Evolutionary conservation across 768 basidiomycete genomes (phyloP).

Genomic region (Suillus brevipes): DNA sequence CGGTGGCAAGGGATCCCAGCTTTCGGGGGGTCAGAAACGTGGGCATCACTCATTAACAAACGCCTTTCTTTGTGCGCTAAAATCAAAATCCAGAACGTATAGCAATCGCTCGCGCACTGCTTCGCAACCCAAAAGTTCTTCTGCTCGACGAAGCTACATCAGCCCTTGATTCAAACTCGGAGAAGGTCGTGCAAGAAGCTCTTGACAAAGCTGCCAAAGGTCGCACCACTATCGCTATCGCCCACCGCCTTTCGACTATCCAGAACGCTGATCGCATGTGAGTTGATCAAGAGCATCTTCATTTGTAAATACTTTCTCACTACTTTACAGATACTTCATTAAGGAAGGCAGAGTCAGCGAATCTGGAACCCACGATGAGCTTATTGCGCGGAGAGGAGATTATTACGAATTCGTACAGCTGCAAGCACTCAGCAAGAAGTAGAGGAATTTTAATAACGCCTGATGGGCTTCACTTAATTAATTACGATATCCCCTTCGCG

Average conservation of each 20-base stretch:
- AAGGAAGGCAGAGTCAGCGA: conserved; percentile 86
- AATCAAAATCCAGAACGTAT: conserved; percentile 47
- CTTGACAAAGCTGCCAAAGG: conserved; percentile 91
- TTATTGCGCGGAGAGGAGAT: conserved; percentile 61
- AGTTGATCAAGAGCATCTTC: conserved; percentile 22
- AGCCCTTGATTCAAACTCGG: conserved; percentile 87
- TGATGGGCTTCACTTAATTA: neutral
- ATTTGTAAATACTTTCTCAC: neutral
- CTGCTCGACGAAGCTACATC: conserved; percentile 90
- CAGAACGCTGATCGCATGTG: conserved; percentile 90
- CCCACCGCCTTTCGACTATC: conserved; percentile 92
- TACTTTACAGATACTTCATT: conserved; percentile 72
- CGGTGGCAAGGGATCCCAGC: conserved; percentile 86
- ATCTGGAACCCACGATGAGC: conserved; percentile 84
- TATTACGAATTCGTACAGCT: conserved; percentile 87
- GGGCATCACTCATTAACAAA: conserved; percentile 23
- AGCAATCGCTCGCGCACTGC: conserved; percentile 87
- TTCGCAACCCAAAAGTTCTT: conserved; percentile 87
- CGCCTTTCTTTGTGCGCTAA: conserved; percentile 5
- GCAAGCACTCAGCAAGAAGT: conserved; percentile 61
- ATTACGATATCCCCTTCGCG: neutral
- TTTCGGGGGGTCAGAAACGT: conserved; percentile 90
- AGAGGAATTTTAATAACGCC: neutral
- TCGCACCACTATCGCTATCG: conserved; percentile 92
- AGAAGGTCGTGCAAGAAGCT: conserved; percentile 93